Evolutionary conservation across 2,329 filamentous ascomycete genomes (phyloP).

Genomic region (Moelleriella libera): DNA sequence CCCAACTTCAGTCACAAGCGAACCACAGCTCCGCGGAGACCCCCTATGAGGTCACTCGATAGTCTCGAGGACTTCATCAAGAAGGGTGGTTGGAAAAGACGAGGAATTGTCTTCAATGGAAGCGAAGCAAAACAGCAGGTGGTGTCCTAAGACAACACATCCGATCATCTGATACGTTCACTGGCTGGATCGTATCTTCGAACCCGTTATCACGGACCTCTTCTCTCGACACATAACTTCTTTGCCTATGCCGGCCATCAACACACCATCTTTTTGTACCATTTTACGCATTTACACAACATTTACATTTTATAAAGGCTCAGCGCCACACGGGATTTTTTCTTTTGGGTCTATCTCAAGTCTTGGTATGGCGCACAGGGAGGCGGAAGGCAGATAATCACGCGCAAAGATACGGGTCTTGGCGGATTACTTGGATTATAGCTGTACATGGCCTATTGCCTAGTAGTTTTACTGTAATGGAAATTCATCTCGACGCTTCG

Average conservation of each 20-base stretch:
- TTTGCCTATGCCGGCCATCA: background rate
- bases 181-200: background rate
- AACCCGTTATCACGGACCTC: background rate
- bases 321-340: too few species aligned
- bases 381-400: too few species aligned
- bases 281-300: background rate
- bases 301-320: too few species aligned
- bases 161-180: background rate
- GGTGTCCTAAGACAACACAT: background rate
- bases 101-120: slow-evolving; percentile 24
- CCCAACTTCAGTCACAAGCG: slow-evolving; percentile 22
- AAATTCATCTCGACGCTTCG: too few species aligned
- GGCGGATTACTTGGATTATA: too few species aligned
- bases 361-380: too few species aligned
- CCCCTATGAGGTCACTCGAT: slow-evolving; percentile 22
- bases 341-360: too few species aligned
- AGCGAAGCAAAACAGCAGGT: slow-evolving; percentile 10
- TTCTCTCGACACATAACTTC: background rate
- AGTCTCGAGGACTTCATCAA: slow-evolving; percentile 26
- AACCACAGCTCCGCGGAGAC: slow-evolving; percentile 14
- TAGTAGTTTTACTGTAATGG: too few species aligned
- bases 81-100: slow-evolving; percentile 28
- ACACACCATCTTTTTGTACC: background rate
- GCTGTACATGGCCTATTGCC: too few species aligned
- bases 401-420: too few species aligned